phyloP scores from a whole-genome alignment of 129 eudicot species.

The Heracleum sosnowskyi region DNA sequence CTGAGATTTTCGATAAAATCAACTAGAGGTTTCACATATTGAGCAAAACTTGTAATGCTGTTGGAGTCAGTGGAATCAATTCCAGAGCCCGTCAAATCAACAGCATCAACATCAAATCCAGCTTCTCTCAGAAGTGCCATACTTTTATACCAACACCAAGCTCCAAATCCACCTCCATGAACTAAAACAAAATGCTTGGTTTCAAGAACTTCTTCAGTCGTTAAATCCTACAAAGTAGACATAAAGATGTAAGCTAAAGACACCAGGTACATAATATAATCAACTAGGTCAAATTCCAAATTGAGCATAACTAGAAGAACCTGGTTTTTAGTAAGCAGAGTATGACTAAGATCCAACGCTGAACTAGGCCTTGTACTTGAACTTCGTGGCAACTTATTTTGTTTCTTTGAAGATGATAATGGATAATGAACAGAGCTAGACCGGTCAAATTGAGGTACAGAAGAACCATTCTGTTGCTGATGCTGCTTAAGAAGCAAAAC shows the following conservation, averaged over 20 bases:
- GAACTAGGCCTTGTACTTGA: conserved; percentile 10
- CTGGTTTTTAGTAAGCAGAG: neutral
- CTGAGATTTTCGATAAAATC: conserved; percentile 22
- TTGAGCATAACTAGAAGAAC: neutral
- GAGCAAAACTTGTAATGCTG: conserved; percentile 19
- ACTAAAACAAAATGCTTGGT: conserved; percentile 23
- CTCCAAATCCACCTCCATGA: conserved; percentile 41
- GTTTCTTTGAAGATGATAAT: conserved; percentile 5
- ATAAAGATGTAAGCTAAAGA: neutral
- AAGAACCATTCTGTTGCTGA: conserved; percentile 14
- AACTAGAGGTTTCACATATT: conserved; percentile 34
- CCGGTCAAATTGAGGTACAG: conserved; percentile 11
- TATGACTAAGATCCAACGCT: neutral
- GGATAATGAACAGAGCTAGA: conserved; percentile 16
- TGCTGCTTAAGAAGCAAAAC: conserved; percentile 11
- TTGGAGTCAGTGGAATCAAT: conserved; percentile 26
- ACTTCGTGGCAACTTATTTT: conserved; percentile 13
- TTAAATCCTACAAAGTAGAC: conserved; percentile 6
- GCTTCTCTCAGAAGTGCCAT: conserved; percentile 26
- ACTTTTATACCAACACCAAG: conserved; percentile 48
- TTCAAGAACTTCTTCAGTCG: conserved; percentile 5
- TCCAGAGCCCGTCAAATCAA: conserved; percentile 38
- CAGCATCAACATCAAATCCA: conserved; percentile 30
- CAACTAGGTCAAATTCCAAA: neutral
- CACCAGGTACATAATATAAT: neutral